A percentile compares a stretch with the other conserved stretches of the same genome.
Evolutionary conservation across 768 basidiomycete genomes (phyloP).

Genomic region (Mycena metata): DNA sequence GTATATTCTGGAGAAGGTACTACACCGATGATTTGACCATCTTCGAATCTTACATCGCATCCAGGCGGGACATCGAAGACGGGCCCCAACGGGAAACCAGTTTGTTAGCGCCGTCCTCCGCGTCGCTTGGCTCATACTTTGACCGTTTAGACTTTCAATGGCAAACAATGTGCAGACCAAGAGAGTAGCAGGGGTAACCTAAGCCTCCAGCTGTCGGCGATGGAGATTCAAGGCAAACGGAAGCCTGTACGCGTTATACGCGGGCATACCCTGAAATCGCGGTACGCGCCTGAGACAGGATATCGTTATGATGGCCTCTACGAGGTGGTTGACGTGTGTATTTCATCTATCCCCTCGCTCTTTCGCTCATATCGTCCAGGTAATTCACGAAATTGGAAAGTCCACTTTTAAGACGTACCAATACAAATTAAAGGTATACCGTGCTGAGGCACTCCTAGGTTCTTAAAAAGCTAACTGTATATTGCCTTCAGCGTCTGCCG

Average conservation of each 20-base stretch:
- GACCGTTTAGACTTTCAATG: constrained; percentile 25
- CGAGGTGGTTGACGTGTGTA: constrained; percentile 35
- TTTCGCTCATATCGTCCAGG: constrained; percentile 21
- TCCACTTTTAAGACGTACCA: constrained; percentile 42
- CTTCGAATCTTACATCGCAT: too few species aligned
- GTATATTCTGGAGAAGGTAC: constrained; percentile 23
- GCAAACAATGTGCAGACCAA: constrained; percentile 50
- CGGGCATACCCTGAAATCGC: constrained; percentile 27
- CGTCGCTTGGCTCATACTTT: neutral
- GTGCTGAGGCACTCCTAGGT: neutral
- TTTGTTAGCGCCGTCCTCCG: neutral
- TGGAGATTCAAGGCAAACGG: constrained; percentile 27
- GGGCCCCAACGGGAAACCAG: neutral
- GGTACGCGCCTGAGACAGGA: constrained; percentile 43
- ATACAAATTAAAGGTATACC: constrained; percentile 40
- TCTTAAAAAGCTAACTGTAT: too few species aligned
- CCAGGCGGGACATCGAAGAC: neutral
- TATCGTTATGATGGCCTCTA: constrained; percentile 47
- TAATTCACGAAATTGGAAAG: constrained; percentile 38
- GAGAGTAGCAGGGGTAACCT: constrained; percentile 41
- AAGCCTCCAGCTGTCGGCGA: constrained; percentile 44
- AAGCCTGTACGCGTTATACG: constrained; percentile 55
- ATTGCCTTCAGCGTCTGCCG: constrained; percentile 14
- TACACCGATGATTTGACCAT: neutral
- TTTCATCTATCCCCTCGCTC: neutral